A percentile compares a stretch with the other conserved stretches of the same genome.
phyloP scores from a whole-genome alignment of 2,329 filamentous ascomycete species.

The Chaetomium sp. region DNA sequence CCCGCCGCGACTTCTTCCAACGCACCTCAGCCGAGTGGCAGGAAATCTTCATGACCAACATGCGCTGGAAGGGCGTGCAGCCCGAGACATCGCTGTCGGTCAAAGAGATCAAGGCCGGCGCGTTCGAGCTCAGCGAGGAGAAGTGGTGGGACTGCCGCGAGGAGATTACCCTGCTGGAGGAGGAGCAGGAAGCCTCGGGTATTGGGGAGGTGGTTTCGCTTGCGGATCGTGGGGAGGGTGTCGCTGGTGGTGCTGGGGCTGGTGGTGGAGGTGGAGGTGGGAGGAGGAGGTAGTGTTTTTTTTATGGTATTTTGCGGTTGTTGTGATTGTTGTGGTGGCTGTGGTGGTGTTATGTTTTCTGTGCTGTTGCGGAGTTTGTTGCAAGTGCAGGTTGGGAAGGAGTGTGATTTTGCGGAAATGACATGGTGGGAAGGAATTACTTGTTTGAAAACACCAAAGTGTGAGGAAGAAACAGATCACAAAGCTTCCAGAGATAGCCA shows the following conservation, averaged over 20 bases:
- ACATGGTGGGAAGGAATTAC: too few relatives aligned
- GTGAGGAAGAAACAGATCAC: too few relatives aligned
- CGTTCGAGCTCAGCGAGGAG: slow-evolving; percentile 85
- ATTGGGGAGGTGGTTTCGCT: slow-evolving; percentile 92
- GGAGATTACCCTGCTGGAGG: slow-evolving; percentile 84
- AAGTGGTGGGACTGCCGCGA: slow-evolving; percentile 99
- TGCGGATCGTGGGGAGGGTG: slow-evolving; percentile 52
- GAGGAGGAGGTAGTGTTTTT: slow-evolving; percentile 19
- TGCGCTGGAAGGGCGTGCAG: slow-evolving; percentile 61
- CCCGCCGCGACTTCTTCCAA: slow-evolving; percentile 83
- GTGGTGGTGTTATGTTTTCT: too few relatives aligned
- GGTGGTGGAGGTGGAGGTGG: slow-evolving; percentile 38
- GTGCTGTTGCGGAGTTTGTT: too few relatives aligned
- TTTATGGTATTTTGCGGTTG: neutral
- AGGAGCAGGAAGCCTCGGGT: slow-evolving; percentile 91
- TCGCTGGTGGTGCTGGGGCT: slow-evolving; percentile 39
- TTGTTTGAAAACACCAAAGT: too few relatives aligned
- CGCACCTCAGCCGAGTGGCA: slow-evolving; percentile 89
- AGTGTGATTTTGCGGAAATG: too few relatives aligned
- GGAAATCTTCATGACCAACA: slow-evolving; percentile 68
- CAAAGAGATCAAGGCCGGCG: slow-evolving; percentile 89
- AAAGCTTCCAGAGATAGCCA: too few relatives aligned
- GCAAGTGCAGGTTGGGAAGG: too few relatives aligned
- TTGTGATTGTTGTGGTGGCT: too few relatives aligned
- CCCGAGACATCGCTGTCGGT: slow-evolving; percentile 59